Conservation (phyloP, 257 asterid species). For the Ocimum tenuiflorum region DNA sequence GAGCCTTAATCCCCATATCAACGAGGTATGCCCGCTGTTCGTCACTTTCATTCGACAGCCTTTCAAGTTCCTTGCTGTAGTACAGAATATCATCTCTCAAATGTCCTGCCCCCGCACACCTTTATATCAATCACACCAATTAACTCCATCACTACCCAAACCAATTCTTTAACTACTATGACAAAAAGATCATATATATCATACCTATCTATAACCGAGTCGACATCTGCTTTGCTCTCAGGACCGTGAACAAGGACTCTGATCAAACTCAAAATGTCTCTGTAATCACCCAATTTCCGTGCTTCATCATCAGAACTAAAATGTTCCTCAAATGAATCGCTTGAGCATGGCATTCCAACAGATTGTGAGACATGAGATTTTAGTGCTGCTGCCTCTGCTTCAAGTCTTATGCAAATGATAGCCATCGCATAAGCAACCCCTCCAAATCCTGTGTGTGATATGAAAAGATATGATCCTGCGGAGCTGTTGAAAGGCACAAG, state of each 20-base stretch:
- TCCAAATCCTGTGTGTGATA: slow-evolving; percentile 98
- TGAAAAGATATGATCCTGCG: slow-evolving; percentile 91
- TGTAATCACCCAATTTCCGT: slow-evolving; percentile 68
- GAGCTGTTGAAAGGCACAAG: slow-evolving; percentile 42
- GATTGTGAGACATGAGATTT: slow-evolving; percentile 31
- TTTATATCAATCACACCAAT: no score
- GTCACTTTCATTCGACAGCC: slow-evolving; percentile 44
- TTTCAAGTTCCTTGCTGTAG: slow-evolving; percentile 65
- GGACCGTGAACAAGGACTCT: slow-evolving; percentile 95
- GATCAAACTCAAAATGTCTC: slow-evolving; percentile 88
- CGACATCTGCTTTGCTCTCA: slow-evolving; percentile 90
- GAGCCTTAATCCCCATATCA: slow-evolving; percentile 88
- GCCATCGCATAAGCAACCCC: slow-evolving; percentile 99
- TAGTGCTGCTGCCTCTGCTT: slow-evolving; percentile 50
- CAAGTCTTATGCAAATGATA: slow-evolving; percentile 72
- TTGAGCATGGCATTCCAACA: slow-evolving; percentile 30
- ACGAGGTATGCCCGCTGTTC: slow-evolving; percentile 67
- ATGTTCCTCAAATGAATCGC: slow-evolving; percentile 28
- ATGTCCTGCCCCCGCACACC: slow-evolving; percentile 99
- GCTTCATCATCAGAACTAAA: slow-evolving; percentile 57
- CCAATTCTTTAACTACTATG: no score
- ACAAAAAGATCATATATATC: no score
- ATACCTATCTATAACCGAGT: slow-evolving; percentile 70
- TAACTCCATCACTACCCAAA: no score
- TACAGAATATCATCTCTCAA: slow-evolving; percentile 72